These are phyloP conservation scores for Phytophthora quininea DNA, from an alignment of 352 stramenopile species.

Conservation along the genomic window DNA sequence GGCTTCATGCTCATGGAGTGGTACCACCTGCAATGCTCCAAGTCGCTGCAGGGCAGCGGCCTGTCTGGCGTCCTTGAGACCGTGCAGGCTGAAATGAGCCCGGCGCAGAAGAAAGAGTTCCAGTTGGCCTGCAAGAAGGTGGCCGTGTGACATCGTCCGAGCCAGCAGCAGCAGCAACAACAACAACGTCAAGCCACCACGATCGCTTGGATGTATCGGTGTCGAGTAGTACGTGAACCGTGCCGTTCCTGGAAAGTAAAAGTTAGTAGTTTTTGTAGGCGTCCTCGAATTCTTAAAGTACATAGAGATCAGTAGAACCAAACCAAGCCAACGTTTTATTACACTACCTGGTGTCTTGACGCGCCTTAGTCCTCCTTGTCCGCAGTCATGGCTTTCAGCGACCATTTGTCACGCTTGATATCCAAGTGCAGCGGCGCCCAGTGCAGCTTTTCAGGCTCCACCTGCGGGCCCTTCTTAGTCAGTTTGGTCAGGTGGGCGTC, in stretches of 20 bases:
- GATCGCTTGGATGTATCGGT: constrained; percentile 20
- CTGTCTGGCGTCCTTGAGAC: constrained; percentile 60
- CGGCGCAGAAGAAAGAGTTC: constrained; percentile 59
- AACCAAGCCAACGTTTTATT: constrained; percentile 5
- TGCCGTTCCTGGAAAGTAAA: constrained; percentile 17
- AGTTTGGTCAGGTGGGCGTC: constrained; percentile 84
- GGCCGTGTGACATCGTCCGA: background rate
- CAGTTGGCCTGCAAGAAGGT: constrained; percentile 46
- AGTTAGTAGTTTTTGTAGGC: constrained; percentile 15
- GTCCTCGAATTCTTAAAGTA: constrained; percentile 27
- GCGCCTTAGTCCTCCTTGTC: constrained; percentile 70
- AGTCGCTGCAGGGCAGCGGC: constrained; percentile 51
- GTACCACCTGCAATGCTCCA: constrained; percentile 75
- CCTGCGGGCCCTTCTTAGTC: constrained; percentile 75
- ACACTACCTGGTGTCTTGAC: constrained; percentile 10
- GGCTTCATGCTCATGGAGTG: constrained; percentile 91
- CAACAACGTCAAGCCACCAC: no score
- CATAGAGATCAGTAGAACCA: constrained; percentile 23
- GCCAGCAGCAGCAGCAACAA: no score
- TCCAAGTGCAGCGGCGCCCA: constrained; percentile 84
- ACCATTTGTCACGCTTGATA: constrained; percentile 90
- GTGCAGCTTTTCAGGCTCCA: constrained; percentile 79
- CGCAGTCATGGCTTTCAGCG: constrained; percentile 72
- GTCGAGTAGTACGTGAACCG: constrained; percentile 27
- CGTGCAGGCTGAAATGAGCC: constrained; percentile 72